A percentile compares a stretch with the other conserved stretches of the same genome.
phyloP scores from a whole-genome alignment of 805 yeast species.

The Komagataella pastoris region DNA sequence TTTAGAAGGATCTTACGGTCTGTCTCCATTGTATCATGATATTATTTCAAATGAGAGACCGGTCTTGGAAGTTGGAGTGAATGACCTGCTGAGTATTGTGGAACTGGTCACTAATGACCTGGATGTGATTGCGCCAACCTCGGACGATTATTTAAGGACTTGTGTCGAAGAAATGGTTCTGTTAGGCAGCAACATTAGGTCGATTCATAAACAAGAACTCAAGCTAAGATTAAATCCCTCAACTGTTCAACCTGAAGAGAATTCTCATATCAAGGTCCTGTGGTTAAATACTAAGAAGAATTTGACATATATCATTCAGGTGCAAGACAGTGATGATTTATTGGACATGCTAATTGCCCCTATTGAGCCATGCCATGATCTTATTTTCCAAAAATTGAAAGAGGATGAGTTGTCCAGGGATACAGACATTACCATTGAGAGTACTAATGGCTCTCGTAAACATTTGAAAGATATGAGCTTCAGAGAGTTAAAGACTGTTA shows the following conservation, averaged over 20 bases:
- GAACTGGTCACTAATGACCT: constrained; percentile 26
- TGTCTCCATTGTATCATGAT: constrained; percentile 53
- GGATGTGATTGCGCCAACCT: constrained; percentile 28
- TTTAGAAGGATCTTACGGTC: constrained; percentile 44
- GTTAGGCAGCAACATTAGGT: neutral
- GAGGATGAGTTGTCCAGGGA: constrained; percentile 20
- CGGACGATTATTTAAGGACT: constrained; percentile 29
- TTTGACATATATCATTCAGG: constrained; percentile 67
- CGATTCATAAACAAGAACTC: neutral
- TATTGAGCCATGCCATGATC: constrained; percentile 59
- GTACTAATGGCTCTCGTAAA: constrained; percentile 32
- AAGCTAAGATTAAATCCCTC: neutral
- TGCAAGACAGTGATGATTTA: constrained; percentile 60
- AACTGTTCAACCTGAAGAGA: constrained; percentile 15
- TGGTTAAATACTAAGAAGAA: constrained; percentile 73
- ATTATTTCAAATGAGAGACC: constrained; percentile 36
- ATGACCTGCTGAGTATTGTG: constrained; percentile 30
- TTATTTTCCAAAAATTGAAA: constrained; percentile 41
- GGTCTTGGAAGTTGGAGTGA: constrained; percentile 24
- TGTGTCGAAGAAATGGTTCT: constrained; percentile 1
- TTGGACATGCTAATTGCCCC: constrained; percentile 58
- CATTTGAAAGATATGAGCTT: constrained; percentile 38
- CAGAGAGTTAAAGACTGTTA: constrained; percentile 64
- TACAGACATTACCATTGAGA: constrained; percentile 16
- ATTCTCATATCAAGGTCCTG: constrained; percentile 43